Evolutionary conservation across 2,329 filamentous ascomycete genomes (phyloP), one percentile per base, ranked within the genome.

Genomic region (Claviceps arundinis): DNA sequence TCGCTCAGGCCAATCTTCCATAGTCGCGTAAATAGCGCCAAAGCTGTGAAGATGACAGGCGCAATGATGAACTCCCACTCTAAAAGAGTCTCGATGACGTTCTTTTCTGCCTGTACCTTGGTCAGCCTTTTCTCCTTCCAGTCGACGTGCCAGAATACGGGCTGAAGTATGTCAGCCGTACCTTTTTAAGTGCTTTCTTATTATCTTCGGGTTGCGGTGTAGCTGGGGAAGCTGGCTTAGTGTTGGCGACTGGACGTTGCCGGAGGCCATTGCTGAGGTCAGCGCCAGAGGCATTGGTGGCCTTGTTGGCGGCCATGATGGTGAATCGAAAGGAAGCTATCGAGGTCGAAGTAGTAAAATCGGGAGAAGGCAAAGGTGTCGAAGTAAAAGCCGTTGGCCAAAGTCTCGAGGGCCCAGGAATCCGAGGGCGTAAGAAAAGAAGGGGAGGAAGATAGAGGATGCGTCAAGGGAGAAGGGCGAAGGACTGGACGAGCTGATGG

Each of bases 1-100:
- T 80, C 70, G 58, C 80, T 83, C 51, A 84, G 68, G 53, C 82
- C 82, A 63, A 86, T 85, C 71, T 83, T 85, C 69, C 77, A 85
- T 57, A 85, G 65, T 57, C 82, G 74, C 41, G 82, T 86, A 65
- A 84, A 82, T 68, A 84, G 73, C 53, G 82, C 79, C 51, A 83
- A 65, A 57, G 73, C 62, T 54, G 79, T 78, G 68, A 84, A 80
- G 63, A 84, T 63, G 61, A 84, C 64, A 51, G 81, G 77, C 56
- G 78, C 76, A 63, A 82, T 73, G 62, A 83, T 62, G 64, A 76
- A 72, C 65, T 86, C 76, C 77, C 81, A 79, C 68, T 82, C 72
- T 60, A 76, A 73, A 58, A 89, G 76, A 60, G 78, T 73, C 52
- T 83, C 66, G 59, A 87, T 68, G 57, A 86, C 65, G 24, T 78